Base-by-base conservation (phyloP, 2,329 filamentous ascomycete species). In the Pseudopithomyces chartarum region DNA sequence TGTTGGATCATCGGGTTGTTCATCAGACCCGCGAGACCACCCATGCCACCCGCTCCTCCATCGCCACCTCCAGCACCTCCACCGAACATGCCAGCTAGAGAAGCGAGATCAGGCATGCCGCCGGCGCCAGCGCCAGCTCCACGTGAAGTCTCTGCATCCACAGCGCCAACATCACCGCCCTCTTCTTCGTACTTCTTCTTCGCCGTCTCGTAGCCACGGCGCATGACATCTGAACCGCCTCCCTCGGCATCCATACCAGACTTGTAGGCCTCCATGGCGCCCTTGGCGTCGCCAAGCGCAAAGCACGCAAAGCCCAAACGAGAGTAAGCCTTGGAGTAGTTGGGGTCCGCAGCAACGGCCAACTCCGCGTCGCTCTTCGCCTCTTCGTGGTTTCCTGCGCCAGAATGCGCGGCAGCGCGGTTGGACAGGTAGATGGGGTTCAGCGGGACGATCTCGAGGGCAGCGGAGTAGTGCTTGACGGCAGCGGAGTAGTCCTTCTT, bases 401-500 rank as follows among this genome's bases (percentile, higher is more conserved):
- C 94, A 26, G 89, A 92, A 83, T 96, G 91, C 6, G 95, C 95
- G 45, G 95, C 95, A 11, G 95, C 95, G 65, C 95, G 92, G 86
- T 99, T 99, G 61, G 92, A 97, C 39, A 99, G 89, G 84, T 95
- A 99, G 78, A 99, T 95, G 38, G 93, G 91, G 80, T 99, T 98
- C 64, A 86, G 82, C 1, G 95, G 92, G 65, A 91, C 80, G 52
- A 97, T 82, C 54, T 86, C 84, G 23, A 99, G 87, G 3, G 95
- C 95, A 77, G 94, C 84, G 23, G 91, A 91, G 84, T 99, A 99
- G 65, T 90, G 82, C 67, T 91, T 87, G 74, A 98, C 92, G 60
- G 95, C 95, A 40, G 81, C 71, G 44, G 82, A 70, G 81, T 97
- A 97, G 78, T 98, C 92, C 81, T 97, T 97, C 76, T 90, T 86